Evolutionary conservation across 73 alveolate genomes (phyloP), one percentile per base, ranked within the genome.

Genomic region (Chromera velia): DNA sequence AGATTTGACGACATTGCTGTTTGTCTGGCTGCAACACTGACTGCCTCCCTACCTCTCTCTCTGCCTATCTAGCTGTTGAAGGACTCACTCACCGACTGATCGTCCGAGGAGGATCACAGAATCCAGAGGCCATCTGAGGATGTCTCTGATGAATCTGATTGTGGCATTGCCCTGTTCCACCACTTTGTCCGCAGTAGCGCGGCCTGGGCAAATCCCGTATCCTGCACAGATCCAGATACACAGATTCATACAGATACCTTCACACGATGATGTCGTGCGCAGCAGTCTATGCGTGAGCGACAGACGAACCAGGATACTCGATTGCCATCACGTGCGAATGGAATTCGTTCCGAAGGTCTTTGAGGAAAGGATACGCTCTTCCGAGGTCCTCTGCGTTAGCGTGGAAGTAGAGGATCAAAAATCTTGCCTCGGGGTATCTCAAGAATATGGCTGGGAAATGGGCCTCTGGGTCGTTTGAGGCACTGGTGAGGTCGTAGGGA

Each of bases 361-460:
- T 17, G 70, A 24, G 24, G 70, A 55, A 55, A 9, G 7, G 70
- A 29, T 55, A 55, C 31, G 28, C 7, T 29, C 32, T 1, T 6
- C 70, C 70, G 70, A 55, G 28, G 70, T 55, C 70, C 70, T 55
- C 70, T 1, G 70, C 70, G 70, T 55, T 55, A 29, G 28, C 70
- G 30, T 55, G 70, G 70, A 55, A 55, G 70, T 7, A 55, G 31
- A 55, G 4, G 7, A 55, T n/a, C 27, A 55, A 24, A n/a, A 55
- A 55, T 1, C 70, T 24, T 17, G 70, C 70, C 7, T 17, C 7
- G 7, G 27, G 70, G 70, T 22, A 55, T 9, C 32, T 24, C 70
- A 55, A 29, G 30, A 22, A 55, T 29, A 55, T 24, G n/a, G 31
- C 7, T 17, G 70, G 70, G 24, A 55, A 7, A 13, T 13, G 55